Base-by-base conservation (phyloP, 257 asterid species). In the Plectranthus barbatus region DNA sequence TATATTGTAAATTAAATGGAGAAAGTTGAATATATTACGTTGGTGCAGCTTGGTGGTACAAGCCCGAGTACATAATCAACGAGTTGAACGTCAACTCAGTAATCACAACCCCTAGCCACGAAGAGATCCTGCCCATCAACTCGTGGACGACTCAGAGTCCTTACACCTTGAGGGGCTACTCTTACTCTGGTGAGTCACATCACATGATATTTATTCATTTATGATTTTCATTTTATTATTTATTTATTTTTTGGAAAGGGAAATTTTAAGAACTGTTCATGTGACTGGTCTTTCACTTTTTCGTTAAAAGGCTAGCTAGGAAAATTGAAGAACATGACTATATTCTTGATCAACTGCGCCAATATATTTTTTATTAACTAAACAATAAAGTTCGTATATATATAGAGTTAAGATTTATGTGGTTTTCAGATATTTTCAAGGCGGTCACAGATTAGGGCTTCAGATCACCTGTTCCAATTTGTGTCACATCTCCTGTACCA, bases 21-120 rank as follows among this genome's bases (percentile, higher is more conserved):
- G n/a, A n/a, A n/a, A n/a, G n/a, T n/a, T n/a, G n/a, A n/a, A n/a
- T n/a, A n/a, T n/a, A n/a, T n/a, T 23, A 17, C 5, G 6, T 41
- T 61, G 44, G 29, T 61, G 44, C 87, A 92, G 99, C 95, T 0
- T 92, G 99, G 99, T 92, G 99, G 99, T 89, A 92, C 71, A 92
- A 83, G 66, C 91, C 90, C 1, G 99, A 89, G 66, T 63, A 77
- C 82, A 83, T 83, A 64, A 92, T 92, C 70, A 92, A 92, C 67
- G 99, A 92, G 80, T 64, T 92, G 40, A 92, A 92, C 77, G 86
- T 86, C 15, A 92, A 92, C 82, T 92, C 99, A 3, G 96, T 85
- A n/a, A 92, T 89, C 26, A 92, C 99, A 7, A 86, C 97, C 8
- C 99, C 99, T 3, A 79, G 91, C 64, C 97, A 92, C 64, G 95